phyloP scores from a whole-genome alignment of 2,329 filamentous ascomycete genomes.

The Tolypocladium guangdongense region DNA sequence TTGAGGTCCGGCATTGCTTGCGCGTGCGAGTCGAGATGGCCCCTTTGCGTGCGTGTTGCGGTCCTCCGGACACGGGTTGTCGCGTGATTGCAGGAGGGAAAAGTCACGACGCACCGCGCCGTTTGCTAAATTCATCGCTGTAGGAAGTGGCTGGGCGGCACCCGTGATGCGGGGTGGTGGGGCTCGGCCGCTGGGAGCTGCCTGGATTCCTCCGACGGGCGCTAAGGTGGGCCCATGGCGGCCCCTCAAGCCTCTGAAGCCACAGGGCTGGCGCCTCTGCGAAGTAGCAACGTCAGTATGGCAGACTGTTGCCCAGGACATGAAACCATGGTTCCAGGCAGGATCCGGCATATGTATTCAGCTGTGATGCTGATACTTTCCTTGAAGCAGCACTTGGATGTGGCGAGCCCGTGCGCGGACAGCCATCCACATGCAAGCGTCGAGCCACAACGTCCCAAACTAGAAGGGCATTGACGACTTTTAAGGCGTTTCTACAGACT shows the following conservation, averaged over 20 bases:
- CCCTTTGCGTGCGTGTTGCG: background rate
- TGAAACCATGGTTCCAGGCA: background rate
- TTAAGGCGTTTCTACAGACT: too few species aligned
- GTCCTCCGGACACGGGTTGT: background rate
- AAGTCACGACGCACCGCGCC: background rate
- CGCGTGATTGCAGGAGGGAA: background rate
- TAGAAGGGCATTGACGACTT: too few species aligned
- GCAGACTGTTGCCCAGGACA: background rate
- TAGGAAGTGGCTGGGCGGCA: background rate
- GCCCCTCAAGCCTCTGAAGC: background rate
- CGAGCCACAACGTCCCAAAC: too few species aligned
- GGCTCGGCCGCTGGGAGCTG: background rate
- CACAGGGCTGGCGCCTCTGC: background rate
- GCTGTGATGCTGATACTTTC: background rate
- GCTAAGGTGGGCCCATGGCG: background rate
- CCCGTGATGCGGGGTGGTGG: background rate
- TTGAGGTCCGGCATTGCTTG: slow-evolving; percentile 44
- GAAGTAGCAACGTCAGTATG: too few species aligned
- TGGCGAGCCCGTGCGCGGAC: too few species aligned
- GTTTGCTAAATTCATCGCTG: too few species aligned
- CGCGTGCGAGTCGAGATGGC: background rate
- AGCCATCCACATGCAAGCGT: too few species aligned
- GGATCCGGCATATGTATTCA: background rate
- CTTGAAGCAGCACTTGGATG: background rate
- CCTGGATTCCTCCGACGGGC: background rate